These are phyloP conservation scores for Dryas drummondii DNA, from an alignment of 306 rosid genomes.

Conservation along the genomic window DNA sequence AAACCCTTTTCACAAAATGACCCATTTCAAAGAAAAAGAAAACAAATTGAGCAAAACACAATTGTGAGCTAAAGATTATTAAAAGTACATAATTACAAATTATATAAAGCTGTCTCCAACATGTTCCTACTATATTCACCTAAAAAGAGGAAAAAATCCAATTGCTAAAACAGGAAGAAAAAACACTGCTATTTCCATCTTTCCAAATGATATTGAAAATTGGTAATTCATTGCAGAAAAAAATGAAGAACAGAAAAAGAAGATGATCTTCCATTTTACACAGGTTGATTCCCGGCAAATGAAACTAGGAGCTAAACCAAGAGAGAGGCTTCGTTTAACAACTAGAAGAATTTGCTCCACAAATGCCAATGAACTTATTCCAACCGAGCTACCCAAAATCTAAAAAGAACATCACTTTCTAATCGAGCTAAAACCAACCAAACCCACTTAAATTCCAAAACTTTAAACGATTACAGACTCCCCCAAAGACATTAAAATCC, in stretches of 20 bases:
- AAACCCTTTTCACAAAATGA: not conserved
- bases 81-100: slow-evolving; percentile 4
- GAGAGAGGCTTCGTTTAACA: not conserved
- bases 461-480: not conserved
- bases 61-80: not conserved
- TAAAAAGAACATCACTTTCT: not conserved
- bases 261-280: not conserved
- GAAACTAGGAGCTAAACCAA: not conserved
- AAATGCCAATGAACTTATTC: slow-evolving; percentile 2
- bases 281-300: not conserved
- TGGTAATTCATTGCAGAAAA: not conserved
- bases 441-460: not conserved
- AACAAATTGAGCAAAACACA: not conserved
- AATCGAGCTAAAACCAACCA: not conserved
- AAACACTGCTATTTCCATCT: not conserved
- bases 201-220: not conserved
- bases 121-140: not conserved
- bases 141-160: not conserved
- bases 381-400: not conserved
- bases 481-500: not conserved
- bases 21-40: not conserved
- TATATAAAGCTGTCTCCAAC: not conserved
- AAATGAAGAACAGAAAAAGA: not conserved
- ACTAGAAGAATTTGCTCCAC: not conserved
- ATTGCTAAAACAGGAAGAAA: not conserved